Percentiles rank a stretch among this genome's conserved stretches.
These are phyloP conservation scores for Cladosporium sp. DNA, from an alignment of 2,329 filamentous ascomycete species.

Conservation along the genomic window DNA sequence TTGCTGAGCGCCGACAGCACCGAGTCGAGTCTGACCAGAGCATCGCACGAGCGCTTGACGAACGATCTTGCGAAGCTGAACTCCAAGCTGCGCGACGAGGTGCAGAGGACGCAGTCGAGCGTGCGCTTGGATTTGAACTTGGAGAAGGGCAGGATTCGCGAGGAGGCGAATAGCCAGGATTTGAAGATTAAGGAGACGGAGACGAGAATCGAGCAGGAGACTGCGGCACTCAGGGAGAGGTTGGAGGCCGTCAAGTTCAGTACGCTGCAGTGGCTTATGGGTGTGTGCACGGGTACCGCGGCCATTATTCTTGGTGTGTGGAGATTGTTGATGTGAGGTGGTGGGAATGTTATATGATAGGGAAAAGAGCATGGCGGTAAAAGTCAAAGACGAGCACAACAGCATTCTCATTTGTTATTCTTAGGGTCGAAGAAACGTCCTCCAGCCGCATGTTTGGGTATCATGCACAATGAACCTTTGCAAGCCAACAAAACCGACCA, in stretches of 20 bases:
- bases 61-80: slow-evolving; percentile 95
- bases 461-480: too few relatives aligned
- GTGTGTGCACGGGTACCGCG: slow-evolving; percentile 62
- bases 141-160: slow-evolving; percentile 91
- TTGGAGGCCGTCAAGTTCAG: slow-evolving; percentile 97
- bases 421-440: too few relatives aligned
- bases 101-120: slow-evolving; percentile 87
- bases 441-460: too few relatives aligned
- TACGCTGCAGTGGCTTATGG: slow-evolving; percentile 96
- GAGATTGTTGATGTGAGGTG: slow-evolving; percentile 56
- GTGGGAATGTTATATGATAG: neutral
- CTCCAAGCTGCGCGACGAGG: slow-evolving; percentile 84
- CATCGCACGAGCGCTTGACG: slow-evolving; percentile 84
- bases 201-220: slow-evolving; percentile 96
- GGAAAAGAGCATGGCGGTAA: too few relatives aligned
- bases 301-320: slow-evolving; percentile 64
- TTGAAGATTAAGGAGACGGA: slow-evolving; percentile 99
- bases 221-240: slow-evolving; percentile 81
- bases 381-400: too few relatives aligned
- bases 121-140: slow-evolving; percentile 90
- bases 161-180: slow-evolving; percentile 94
- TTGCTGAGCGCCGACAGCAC: slow-evolving; percentile 87
- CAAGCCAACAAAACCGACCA: too few relatives aligned
- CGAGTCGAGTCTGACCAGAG: slow-evolving; percentile 81
- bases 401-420: slow-evolving; percentile 1